Base-by-base conservation (phyloP, 1,284 basidiomycete genomes). In the Mycena sp. region DNA sequence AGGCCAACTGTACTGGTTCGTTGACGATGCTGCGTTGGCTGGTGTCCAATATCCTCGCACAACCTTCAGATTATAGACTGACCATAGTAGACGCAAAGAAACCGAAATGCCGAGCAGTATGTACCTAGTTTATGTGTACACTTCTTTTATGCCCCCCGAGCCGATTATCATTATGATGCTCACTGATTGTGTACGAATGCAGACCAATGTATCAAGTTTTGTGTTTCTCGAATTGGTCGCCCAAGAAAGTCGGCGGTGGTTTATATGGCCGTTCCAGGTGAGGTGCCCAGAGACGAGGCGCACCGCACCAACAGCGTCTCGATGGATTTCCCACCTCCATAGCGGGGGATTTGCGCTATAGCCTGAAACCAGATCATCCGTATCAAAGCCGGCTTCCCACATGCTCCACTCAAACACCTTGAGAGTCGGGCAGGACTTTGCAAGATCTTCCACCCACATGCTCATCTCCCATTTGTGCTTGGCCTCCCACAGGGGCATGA, bases 1-100 rank as follows among this genome's bases (percentile, higher is more conserved):
- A 14, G 96, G 96, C 23, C 88, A 91, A 64, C 83, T 97, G 19
- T 95, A 89, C 77, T 98, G 95, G 95, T 97, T 97, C 77, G 87
- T 92, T 37, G 94, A 96, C 77, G 87, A 94, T 58, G 89, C 88
- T 9, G 95, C 95, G 1, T 83, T 88, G 7, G 81, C 77, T 43
- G 87, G 90, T 73, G 83, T 91, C 43, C 71, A 83, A 71, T 91
- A 87, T 72, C 73, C 82, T 12, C 81, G 78, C 74, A 83, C 85
- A 4, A 68, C 78, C 12, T 87, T 90, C 76, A 85, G 85, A 73
- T 71, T 88, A 61, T 90, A 69, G 75, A 58, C 49, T 43, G 45
- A 35, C 17, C 6, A 16, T 17, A 21, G 43, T 19, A 61, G 43
- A 59, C 43, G 38, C 17, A 61, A 57, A 29, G 12, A 60, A 49